Conservation (phyloP, 1,284 basidiomycete genomes). For the Cystobasidiaceae sp. region DNA sequence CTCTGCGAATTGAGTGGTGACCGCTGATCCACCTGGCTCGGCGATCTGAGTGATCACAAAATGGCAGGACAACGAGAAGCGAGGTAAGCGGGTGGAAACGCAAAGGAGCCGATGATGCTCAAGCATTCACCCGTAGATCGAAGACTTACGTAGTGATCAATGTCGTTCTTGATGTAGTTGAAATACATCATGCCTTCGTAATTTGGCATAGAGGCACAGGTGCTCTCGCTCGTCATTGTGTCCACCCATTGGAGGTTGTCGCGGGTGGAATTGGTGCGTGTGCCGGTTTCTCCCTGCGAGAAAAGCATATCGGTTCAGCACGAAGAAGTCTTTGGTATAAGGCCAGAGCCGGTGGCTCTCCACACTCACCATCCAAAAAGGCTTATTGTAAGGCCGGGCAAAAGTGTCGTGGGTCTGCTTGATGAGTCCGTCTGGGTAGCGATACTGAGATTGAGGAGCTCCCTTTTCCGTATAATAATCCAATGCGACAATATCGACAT, state of each 20-base stretch:
- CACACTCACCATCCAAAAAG: conserved; percentile 16
- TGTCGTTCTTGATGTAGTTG: conserved; percentile 16
- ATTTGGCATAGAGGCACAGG: conserved; percentile 40
- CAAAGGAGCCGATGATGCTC: too few relatives aligned
- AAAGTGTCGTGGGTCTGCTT: conserved; percentile 25
- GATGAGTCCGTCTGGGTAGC: conserved; percentile 7
- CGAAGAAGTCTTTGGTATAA: not conserved
- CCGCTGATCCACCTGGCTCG: conserved; percentile 5
- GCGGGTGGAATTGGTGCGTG: conserved; percentile 24
- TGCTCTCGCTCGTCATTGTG: conserved; percentile 39
- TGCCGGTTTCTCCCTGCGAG: conserved; percentile 26
- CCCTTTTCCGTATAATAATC: conserved; percentile 21
- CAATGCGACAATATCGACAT: conserved; percentile 10
- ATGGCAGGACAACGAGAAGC: too few relatives aligned
- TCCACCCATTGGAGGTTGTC: conserved; percentile 43
- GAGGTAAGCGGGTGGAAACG: too few relatives aligned
- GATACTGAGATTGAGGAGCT: conserved; percentile 2
- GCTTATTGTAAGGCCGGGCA: conserved; percentile 13
- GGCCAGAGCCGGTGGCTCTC: not conserved
- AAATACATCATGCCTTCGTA: conserved; percentile 35
- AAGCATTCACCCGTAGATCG: too few relatives aligned
- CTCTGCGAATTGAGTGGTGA: conserved; percentile 5
- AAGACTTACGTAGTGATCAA: conserved; percentile 13
- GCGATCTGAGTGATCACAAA: not conserved
- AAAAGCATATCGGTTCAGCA: not conserved